Percentiles rank a stretch among this genome's conserved stretches.
These are phyloP conservation scores for Neurospora sublineolata DNA, from an alignment of 495 filamentous ascomycete species.

Conservation along the genomic window DNA sequence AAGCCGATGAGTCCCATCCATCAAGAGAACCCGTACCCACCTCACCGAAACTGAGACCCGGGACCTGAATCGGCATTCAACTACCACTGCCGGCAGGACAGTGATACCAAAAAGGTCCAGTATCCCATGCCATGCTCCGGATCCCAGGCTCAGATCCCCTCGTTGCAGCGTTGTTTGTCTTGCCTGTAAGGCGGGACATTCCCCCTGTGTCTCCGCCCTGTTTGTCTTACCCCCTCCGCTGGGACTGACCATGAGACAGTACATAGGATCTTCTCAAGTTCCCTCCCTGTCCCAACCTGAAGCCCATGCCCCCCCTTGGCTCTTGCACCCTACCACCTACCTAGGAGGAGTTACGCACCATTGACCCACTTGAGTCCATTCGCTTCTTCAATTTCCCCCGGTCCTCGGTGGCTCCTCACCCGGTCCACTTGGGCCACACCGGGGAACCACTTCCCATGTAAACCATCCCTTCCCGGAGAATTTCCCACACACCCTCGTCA, in stretches of 20 bases:
- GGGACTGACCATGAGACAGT: not conserved
- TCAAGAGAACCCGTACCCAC: not conserved
- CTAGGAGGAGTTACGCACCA: not conserved
- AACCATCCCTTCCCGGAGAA: not conserved
- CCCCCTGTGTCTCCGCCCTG: not conserved
- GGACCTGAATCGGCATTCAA: not conserved
- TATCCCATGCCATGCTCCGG: not conserved
- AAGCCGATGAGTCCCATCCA: not conserved
- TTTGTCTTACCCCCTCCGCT: not conserved
- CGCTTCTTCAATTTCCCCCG: not conserved
- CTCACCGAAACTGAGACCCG: not conserved
- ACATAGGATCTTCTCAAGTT: not conserved
- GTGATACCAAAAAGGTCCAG: not conserved
- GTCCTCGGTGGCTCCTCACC: not conserved
- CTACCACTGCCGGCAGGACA: not conserved
- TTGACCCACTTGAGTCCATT: not conserved
- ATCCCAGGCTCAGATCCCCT: not conserved
- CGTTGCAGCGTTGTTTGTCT: not conserved
- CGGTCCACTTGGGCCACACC: not conserved
- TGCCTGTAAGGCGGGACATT: not conserved
- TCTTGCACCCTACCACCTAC: not conserved
- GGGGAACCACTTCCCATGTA: not conserved
- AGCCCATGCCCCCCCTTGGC: not conserved
- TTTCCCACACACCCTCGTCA: not conserved
- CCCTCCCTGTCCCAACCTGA: not conserved